Evolutionary conservation across 495 filamentous ascomycete genomes (phyloP).

Genomic region (Xylaria longipes): DNA sequence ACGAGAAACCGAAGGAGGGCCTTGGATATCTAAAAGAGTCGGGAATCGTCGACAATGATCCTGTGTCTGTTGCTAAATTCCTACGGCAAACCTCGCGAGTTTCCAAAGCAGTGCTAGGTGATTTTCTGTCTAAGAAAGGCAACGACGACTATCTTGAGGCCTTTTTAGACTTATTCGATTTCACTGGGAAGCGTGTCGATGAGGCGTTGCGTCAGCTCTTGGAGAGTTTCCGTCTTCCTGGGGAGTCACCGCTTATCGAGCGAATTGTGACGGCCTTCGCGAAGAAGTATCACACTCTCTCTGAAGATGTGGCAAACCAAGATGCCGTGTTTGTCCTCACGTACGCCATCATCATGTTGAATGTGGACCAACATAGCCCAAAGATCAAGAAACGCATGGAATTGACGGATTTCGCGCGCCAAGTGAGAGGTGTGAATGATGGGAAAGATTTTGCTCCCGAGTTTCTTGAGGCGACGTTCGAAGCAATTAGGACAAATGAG

Average conservation of each 20-base stretch:
- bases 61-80: constrained; percentile 77
- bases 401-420: constrained; percentile 77
- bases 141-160: constrained; percentile 82
- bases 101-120: constrained; percentile 89
- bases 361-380: constrained; percentile 93
- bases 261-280: constrained; percentile 87
- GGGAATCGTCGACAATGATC: constrained; percentile 80
- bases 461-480: constrained; percentile 86
- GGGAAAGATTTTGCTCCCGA: constrained; percentile 84
- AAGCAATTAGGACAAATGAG: constrained; percentile 89
- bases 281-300: constrained; percentile 82
- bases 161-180: constrained; percentile 87
- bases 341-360: constrained; percentile 95
- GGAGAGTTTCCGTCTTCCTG: constrained; percentile 91
- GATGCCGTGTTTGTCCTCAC: constrained; percentile 91
- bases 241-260: constrained; percentile 92
- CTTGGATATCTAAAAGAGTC: constrained; percentile 84
- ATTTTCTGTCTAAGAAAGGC: constrained; percentile 87
- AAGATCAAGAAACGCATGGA: constrained; percentile 93
- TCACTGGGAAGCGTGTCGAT: constrained; percentile 82
- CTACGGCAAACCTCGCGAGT: constrained; percentile 83
- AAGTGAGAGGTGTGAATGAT: constrained; percentile 86
- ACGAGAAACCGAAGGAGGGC: constrained; percentile 89
- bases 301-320: constrained; percentile 80
- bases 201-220: constrained; percentile 88